Percentiles rank a stretch among this genome's conserved stretches.
Evolutionary conservation across 2,329 filamentous ascomycete species (phyloP).

Genomic region (Beauveria sp.): DNA sequence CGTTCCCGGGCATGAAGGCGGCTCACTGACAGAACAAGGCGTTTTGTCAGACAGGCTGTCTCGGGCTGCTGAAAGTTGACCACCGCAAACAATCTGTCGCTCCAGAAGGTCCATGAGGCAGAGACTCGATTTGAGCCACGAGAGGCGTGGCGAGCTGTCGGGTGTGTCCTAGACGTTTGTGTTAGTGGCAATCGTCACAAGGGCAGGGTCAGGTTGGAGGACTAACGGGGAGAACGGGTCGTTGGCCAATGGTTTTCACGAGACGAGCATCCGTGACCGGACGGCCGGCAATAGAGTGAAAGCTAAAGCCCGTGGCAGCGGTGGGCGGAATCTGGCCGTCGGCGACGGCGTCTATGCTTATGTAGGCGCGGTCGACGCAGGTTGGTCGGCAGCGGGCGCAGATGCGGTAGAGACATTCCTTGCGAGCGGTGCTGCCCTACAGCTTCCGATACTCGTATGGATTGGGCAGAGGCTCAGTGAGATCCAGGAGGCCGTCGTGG

Average conservation of each 20-base stretch:
- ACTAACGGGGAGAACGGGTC: conserved; percentile 29
- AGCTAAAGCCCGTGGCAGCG: conserved; percentile 45
- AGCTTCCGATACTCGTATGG: conserved; percentile 22
- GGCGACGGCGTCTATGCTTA: conserved; percentile 44
- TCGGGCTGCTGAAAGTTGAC: neutral
- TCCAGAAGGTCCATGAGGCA: conserved; percentile 11
- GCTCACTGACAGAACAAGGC: conserved; percentile 1
- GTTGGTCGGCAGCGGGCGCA: conserved; percentile 43
- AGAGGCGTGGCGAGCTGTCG: neutral
- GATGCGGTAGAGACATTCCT: conserved; percentile 43
- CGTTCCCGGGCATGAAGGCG: neutral
- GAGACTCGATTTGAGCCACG: conserved; percentile 5
- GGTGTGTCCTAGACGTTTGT: neutral
- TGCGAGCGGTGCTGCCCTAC: conserved; percentile 29
- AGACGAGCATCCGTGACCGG: conserved; percentile 34
- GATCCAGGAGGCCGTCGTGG: conserved; percentile 15
- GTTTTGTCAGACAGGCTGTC: neutral
- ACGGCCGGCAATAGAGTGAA: conserved; percentile 35
- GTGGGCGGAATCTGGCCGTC: conserved; percentile 42
- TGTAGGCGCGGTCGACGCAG: conserved; percentile 35
- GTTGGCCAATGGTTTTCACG: conserved; percentile 33
- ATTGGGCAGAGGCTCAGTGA: conserved; percentile 11
- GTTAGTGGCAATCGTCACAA: neutral
- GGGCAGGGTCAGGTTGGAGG: neutral
- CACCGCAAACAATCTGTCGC: conserved; percentile 7